These are phyloP conservation scores for Pichia thaimueangensis DNA, from an alignment of 805 yeast species.

Conservation along the genomic window DNA sequence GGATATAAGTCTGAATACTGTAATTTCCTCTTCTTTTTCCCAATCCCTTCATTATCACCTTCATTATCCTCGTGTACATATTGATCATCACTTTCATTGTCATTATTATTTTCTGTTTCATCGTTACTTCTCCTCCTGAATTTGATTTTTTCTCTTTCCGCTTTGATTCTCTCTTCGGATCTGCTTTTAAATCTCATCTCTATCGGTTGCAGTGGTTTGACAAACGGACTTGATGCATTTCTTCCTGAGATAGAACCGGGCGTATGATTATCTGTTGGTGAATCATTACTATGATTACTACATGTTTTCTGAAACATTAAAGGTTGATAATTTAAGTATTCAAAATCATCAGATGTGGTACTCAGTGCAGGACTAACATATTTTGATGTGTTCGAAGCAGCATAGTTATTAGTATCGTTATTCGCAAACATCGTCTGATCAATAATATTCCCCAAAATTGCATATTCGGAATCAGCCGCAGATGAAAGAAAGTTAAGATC, in stretches of 20 bases:
- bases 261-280: conserved; percentile 4
- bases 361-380: conserved; percentile 33
- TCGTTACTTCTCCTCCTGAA: background rate
- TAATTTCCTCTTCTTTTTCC: background rate
- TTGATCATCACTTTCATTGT: background rate
- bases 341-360: conserved; percentile 27
- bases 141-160: background rate
- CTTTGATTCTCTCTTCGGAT: background rate
- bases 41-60: background rate
- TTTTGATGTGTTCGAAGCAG: conserved; percentile 11
- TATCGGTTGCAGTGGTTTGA: conserved; percentile 9
- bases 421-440: conserved; percentile 36
- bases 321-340: conserved; percentile 23
- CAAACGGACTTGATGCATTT: conserved; percentile 4
- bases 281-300: background rate
- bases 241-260: too few species aligned
- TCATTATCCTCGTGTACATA: background rate
- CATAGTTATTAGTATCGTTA: conserved; percentile 1
- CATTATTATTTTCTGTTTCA: background rate
- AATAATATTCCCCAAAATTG: conserved; percentile 59
- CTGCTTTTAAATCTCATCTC: conserved; percentile 2
- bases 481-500: conserved; percentile 48
- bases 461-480: conserved; percentile 70
- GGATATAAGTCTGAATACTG: conserved; percentile 7
- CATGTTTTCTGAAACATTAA: conserved; percentile 15